Base-by-base conservation (phyloP, 2,329 filamentous ascomycete species). In the Beauveria sp. region DNA sequence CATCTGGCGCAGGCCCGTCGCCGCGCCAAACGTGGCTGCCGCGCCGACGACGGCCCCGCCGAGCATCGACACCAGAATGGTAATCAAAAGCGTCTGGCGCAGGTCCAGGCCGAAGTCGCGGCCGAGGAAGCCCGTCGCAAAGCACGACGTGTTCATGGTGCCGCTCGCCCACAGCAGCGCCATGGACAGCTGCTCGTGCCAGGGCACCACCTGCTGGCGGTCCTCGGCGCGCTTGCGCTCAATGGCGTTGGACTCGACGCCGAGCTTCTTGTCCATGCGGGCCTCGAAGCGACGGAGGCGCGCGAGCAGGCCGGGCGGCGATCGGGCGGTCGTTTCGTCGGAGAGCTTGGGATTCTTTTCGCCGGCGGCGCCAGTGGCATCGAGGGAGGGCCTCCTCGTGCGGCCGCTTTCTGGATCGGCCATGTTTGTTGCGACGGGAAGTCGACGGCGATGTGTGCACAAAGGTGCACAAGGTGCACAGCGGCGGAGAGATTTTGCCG, bases 101-200 rank as follows among this genome's bases (percentile, higher is more conserved):
- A 82, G 67, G 44, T 73, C 75, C 26, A 82, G 67, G 7, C 79
- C 79, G 40, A 82, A 73, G 63, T 80, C 73, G 70, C 73, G 75
- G 8, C 80, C 80, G 54, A 83, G 67, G 61, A 83, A 80, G 10
- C 80, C 80, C 0, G 78, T 80, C 2, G 78, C 73, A 61, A 82
- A 81, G 66, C 79, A 82, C 43, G 74, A 76, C 28, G 77, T 73
- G 66, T 82, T 81, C 75, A 81, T 77, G 1, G 78, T 81, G 10
- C 75, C 76, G 50, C 74, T 77, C 22, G 80, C 78, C 80, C 80
- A 83, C 61, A 83, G 71, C 61, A 80, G 68, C 12, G 78, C 79
- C 80, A 82, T 83, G 61, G 74, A 73, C 59, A 77, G 67, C 63
- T 76, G 75, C 66, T 77, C 76, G 22, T 69, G 71, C 71, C 71